Evolutionary conservation across 805 yeast genomes (phyloP).

Genomic region (Hanseniaspora opuntiae): DNA sequence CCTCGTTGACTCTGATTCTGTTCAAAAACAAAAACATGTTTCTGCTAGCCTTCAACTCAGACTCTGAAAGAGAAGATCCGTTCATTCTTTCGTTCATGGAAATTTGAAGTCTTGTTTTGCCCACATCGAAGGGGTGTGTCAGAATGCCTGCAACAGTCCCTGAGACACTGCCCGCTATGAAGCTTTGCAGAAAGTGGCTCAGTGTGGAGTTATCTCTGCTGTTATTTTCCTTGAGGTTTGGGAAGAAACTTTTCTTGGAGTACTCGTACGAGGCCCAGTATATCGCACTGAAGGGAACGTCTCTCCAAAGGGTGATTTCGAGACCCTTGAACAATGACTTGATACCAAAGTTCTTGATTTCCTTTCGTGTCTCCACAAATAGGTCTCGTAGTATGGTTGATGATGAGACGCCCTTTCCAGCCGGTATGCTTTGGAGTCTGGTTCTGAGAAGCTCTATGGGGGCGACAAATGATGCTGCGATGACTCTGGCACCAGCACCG

Average conservation of each 20-base stretch:
- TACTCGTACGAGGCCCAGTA: slow-evolving; percentile 84
- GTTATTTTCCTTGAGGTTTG: slow-evolving; percentile 14
- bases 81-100: slow-evolving; percentile 22
- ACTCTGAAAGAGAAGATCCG: not conserved
- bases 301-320: slow-evolving; percentile 84
- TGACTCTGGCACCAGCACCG: slow-evolving; percentile 68
- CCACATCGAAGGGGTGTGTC: slow-evolving; percentile 95
- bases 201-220: slow-evolving; percentile 21
- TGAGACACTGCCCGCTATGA: slow-evolving; percentile 68
- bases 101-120: slow-evolving; percentile 81
- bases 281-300: slow-evolving; percentile 90
- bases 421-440: slow-evolving; percentile 76
- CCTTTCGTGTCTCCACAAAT: slow-evolving; percentile 38
- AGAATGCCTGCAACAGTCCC: slow-evolving; percentile 75
- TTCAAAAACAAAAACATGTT: slow-evolving; percentile 55
- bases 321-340: slow-evolving; percentile 68
- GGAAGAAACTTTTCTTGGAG: slow-evolving; percentile 22
- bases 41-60: slow-evolving; percentile 15
- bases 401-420: slow-evolving; percentile 24
- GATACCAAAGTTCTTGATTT: slow-evolving; percentile 45
- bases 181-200: slow-evolving; percentile 47
- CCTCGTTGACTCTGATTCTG: slow-evolving; percentile 58
- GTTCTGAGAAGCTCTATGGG: slow-evolving; percentile 84
- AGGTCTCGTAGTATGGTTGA: slow-evolving; percentile 32
- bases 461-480: slow-evolving; percentile 74